Evolutionary conservation across 345 rosid species (phyloP).

Genomic region (Zanthoxylum bungeanum): DNA sequence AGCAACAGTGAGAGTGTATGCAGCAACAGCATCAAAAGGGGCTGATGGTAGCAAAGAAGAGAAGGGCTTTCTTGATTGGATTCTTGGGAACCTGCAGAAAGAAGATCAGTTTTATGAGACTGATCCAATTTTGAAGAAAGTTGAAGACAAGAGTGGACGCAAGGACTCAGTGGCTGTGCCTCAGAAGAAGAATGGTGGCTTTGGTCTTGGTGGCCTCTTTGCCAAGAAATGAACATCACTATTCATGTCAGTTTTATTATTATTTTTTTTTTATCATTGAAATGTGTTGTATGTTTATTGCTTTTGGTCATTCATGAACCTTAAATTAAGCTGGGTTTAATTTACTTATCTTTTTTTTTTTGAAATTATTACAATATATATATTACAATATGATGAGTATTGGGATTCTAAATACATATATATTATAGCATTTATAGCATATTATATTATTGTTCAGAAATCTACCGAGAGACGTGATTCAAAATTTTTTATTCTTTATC

Average conservation of each 20-base stretch:
- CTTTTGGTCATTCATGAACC: constrained; percentile 21
- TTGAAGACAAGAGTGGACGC: constrained; percentile 49
- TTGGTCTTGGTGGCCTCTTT: constrained; percentile 62
- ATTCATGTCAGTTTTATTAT: too few species aligned
- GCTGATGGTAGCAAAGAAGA: constrained; percentile 62
- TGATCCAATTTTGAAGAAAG: constrained; percentile 69
- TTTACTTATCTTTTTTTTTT: too few species aligned
- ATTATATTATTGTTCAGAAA: too few species aligned
- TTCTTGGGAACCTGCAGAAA: constrained; percentile 54
- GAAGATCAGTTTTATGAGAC: constrained; percentile 85
- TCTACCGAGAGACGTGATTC: too few species aligned
- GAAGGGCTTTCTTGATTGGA: constrained; percentile 61
- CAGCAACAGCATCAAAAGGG: constrained; percentile 61
- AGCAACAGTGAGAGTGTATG: constrained; percentile 50
- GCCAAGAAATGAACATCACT: constrained; percentile 63
- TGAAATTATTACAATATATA: too few species aligned
- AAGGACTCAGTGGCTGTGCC: constrained; percentile 60
- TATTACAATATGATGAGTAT: too few species aligned
- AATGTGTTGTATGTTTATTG: constrained; percentile 2
- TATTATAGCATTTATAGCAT: too few species aligned
- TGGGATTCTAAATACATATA: too few species aligned
- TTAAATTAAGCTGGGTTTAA: constrained; percentile 10
- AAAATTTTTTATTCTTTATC: too few species aligned
- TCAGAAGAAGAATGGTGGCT: constrained; percentile 56
- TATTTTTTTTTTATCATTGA: too few species aligned